Evolutionary conservation across 768 basidiomycete species (phyloP).

Genomic region (Harrya chromipes): DNA sequence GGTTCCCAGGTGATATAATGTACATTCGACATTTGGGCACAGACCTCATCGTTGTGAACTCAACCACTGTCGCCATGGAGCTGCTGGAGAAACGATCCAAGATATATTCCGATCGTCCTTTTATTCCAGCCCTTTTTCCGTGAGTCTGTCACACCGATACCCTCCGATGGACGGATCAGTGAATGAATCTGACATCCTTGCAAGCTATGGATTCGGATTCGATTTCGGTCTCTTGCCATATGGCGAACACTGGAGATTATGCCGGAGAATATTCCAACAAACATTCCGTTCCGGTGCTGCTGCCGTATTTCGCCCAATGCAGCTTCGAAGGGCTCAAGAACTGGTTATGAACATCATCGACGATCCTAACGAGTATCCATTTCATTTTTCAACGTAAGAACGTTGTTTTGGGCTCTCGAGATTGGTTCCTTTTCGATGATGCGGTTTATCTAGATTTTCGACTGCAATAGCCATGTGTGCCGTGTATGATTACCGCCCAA

Average conservation of each 20-base stretch:
- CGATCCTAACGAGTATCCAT: background rate
- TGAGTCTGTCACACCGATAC: background rate
- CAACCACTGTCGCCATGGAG: conserved; percentile 37
- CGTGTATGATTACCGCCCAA: conserved; percentile 4
- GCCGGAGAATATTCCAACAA: conserved; percentile 7
- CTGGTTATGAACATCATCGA: background rate
- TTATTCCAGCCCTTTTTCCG: conserved; percentile 7
- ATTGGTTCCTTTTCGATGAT: background rate
- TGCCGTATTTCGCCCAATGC: background rate
- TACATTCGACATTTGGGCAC: conserved; percentile 44
- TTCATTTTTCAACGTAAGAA: background rate
- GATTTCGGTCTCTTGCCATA: conserved; percentile 4
- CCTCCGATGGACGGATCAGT: too few species aligned
- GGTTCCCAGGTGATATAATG: conserved; percentile 39
- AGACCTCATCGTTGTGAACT: conserved; percentile 43
- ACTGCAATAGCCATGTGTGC: conserved; percentile 1
- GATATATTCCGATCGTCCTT: conserved; percentile 50
- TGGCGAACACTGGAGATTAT: conserved; percentile 4
- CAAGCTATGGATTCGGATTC: conserved; percentile 5
- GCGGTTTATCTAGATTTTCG: background rate
- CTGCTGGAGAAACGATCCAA: conserved; percentile 44
- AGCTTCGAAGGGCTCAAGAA: conserved; percentile 1
- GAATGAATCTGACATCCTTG: too few species aligned
- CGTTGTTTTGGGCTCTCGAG: too few species aligned
- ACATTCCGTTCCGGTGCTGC: background rate